Percentiles rank a stretch among this genome's conserved stretches.
Conservation (phyloP, 2,329 filamentous ascomycete species). For the Cercospora citrullina region DNA sequence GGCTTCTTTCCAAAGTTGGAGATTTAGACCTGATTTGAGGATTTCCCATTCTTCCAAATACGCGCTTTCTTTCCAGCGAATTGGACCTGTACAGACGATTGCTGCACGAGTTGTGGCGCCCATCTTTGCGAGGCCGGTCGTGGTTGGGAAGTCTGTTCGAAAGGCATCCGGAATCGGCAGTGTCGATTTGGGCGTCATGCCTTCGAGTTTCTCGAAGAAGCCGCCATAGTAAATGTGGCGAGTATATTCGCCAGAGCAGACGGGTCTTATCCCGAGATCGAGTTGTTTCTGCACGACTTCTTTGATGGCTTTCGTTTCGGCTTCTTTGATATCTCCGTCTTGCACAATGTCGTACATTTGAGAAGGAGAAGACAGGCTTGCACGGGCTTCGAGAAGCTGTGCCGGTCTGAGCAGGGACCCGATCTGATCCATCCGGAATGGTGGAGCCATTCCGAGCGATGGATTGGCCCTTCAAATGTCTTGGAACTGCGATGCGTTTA, state of each 20-base stretch:
- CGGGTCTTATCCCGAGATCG: conserved; percentile 59
- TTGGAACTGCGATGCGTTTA: neutral
- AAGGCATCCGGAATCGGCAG: conserved; percentile 28
- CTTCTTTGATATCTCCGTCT: conserved; percentile 50
- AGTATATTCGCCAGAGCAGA: conserved; percentile 68
- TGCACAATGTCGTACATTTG: conserved; percentile 49
- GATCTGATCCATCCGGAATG: conserved; percentile 70
- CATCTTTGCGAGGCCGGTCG: conserved; percentile 23
- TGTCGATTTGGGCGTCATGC: conserved; percentile 21
- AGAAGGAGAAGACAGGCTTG: conserved; percentile 48
- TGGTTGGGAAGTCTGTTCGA: conserved; percentile 31
- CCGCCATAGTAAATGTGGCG: conserved; percentile 33
- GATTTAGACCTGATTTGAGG: conserved; percentile 18
- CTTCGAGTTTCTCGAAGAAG: conserved; percentile 32
- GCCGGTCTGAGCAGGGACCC: conserved; percentile 67
- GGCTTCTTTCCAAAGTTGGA: conserved; percentile 23
- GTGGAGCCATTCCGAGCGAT: conserved; percentile 42
- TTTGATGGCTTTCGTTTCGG: conserved; percentile 65
- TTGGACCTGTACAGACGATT: conserved; percentile 28
- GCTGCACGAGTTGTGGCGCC: conserved; percentile 27
- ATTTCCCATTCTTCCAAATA: conserved; percentile 32
- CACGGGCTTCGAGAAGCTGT: conserved; percentile 59
- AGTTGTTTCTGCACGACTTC: conserved; percentile 64
- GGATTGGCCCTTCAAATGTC: neutral
- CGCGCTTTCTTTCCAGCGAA: conserved; percentile 27